A percentile compares a stretch with the other conserved stretches of the same genome.
These are phyloP conservation scores for Pelargonium hybrid DNA, from an alignment of 441 rosid species.

Conservation along the genomic window DNA sequence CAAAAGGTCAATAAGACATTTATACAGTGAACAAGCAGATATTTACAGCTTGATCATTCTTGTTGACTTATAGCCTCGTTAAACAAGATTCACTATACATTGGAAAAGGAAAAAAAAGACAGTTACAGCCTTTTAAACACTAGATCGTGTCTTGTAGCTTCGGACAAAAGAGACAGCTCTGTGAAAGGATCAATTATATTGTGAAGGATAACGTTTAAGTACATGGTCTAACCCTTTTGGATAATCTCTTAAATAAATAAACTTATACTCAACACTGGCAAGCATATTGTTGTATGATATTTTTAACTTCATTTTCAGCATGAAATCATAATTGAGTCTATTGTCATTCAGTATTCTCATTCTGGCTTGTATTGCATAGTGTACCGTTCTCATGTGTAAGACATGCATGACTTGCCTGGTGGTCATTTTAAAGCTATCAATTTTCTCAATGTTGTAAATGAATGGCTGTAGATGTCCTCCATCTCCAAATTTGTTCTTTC, in stretches of 20 bases:
- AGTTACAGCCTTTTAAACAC: too few species aligned
- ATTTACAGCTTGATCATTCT: too few species aligned
- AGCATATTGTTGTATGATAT: background rate
- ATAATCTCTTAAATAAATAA: background rate
- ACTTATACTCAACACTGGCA: background rate
- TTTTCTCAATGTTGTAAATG: background rate
- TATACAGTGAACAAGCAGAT: too few species aligned
- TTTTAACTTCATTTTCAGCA: background rate
- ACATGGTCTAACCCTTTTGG: background rate
- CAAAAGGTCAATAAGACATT: too few species aligned
- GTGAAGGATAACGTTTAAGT: background rate
- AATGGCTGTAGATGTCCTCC: background rate
- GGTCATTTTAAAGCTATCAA: background rate
- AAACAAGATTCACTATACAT: too few species aligned
- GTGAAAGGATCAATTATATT: background rate
- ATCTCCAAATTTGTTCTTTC: background rate
- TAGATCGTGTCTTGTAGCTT: background rate
- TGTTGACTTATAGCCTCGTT: too few species aligned
- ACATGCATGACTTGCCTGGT: constrained; percentile 2
- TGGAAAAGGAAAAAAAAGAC: too few species aligned
- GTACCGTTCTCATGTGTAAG: background rate
- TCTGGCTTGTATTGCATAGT: background rate
- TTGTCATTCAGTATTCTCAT: background rate
- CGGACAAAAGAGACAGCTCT: background rate
- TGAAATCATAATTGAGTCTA: background rate